Evolutionary conservation across 2,329 filamentous ascomycete genomes (phyloP), one percentile per base, ranked within the genome.

Genomic region (Calonectria naviculata): DNA sequence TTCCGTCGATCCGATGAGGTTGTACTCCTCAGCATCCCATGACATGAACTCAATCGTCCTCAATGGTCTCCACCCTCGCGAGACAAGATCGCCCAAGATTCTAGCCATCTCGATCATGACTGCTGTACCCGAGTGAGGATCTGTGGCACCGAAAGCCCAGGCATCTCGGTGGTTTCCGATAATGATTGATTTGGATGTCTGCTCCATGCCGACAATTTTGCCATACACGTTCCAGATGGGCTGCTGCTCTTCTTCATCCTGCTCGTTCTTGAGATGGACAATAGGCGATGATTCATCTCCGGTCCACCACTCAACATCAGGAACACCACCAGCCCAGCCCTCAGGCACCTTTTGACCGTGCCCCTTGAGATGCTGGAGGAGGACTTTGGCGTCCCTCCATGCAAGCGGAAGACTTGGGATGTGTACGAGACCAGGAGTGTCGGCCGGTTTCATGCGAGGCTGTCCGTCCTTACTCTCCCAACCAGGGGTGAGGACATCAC

Each of bases 31-130:
- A 5, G 91, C 97, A 81, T 99, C 97, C 97, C 97, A 99, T 38
- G 94, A 98, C 79, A 95, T 95, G 82, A 99, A 98, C 81, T 97
- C 94, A 74, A 99, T 97, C 4, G 95, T 97, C n/a, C 97, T 93
- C 19, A 97, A 87, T 1, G 97, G 97, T 29, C 94, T 90, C 97
- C 97, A 99, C 65, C 95, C 96, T 68, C 91, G 90, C 19, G 87
- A 83, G 26, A 92, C 87, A 19, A 98, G 89, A 73, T 94, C 91
- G 46, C 95, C 95, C 78, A 99, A 94, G 60, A 98, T 91, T 52
- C 93, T 92, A 26, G 94, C 92, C 69, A 98, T 88, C 84, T 99
- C 97, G 65, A 98, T 89, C 88, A 99, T 93, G 46, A 98, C 89
- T 6, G 96, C 96, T 0, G 95, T 97, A 31, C 96, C 97, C 66